These are phyloP conservation scores for Raddia guianensis DNA, from an alignment of 176 grass and related monocot genomes.

Conservation along the genomic window DNA sequence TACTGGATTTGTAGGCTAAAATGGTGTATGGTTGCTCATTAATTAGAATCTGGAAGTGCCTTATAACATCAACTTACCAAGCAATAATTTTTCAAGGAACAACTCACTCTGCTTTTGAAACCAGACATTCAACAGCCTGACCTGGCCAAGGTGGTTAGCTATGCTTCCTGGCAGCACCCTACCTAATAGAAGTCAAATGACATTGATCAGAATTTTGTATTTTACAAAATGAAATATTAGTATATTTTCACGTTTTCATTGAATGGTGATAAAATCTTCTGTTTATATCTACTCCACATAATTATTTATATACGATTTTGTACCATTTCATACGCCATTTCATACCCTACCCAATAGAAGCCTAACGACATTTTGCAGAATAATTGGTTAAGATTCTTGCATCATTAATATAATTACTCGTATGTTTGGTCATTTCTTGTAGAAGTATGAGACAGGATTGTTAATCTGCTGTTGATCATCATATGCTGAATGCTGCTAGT, in stretches of 20 bases:
- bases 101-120: not conserved
- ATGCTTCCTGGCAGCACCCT: not conserved
- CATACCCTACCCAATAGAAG: not conserved
- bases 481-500: not conserved
- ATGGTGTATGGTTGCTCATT: not conserved
- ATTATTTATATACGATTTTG: not conserved
- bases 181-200: not conserved
- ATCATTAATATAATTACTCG: not conserved
- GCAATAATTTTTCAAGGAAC: not conserved
- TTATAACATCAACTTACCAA: not conserved
- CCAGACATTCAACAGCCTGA: not conserved
- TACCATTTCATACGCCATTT: not conserved
- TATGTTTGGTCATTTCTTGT: conserved; percentile 3
- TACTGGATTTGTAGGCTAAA: conserved; percentile 2
- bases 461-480: not conserved
- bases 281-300: not conserved
- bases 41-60: conserved; percentile 17
- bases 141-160: not conserved
- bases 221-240: not conserved
- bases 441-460: conserved; percentile 10
- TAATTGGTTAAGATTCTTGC: not conserved
- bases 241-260: not conserved
- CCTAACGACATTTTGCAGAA: not conserved
- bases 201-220: not conserved
- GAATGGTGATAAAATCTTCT: not conserved